Conservation (phyloP, 2,329 filamentous ascomycete species). For the Aspergillus amoenus region DNA sequence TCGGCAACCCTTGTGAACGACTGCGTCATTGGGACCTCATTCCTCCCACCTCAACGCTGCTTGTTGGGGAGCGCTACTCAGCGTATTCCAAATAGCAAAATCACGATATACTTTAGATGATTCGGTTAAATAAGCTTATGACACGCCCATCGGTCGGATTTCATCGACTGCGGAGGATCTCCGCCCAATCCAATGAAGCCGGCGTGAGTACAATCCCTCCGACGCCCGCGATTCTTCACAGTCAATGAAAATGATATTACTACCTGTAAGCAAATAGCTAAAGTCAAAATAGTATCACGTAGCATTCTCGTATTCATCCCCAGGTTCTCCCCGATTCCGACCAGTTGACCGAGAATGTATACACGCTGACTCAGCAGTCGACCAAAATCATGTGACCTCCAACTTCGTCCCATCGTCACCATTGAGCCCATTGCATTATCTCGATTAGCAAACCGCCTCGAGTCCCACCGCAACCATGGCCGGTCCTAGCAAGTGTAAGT, state of each 20-base stretch:
- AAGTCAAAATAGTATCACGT: too few species aligned
- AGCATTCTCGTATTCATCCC: too few species aligned
- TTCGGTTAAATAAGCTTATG: background rate
- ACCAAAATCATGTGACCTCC: slow-evolving; percentile 11
- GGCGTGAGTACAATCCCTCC: background rate
- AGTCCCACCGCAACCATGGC: slow-evolving; percentile 45
- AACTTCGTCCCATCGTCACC: slow-evolving; percentile 15
- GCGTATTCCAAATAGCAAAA: background rate
- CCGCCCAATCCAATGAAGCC: background rate
- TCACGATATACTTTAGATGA: background rate
- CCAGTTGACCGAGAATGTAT: background rate
- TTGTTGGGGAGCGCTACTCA: background rate
- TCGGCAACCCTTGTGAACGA: slow-evolving; percentile 6
- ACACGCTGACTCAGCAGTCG: slow-evolving; percentile 10
- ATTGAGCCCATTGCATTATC: slow-evolving; percentile 7
- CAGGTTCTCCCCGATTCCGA: too few species aligned
- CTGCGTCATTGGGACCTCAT: slow-evolving; percentile 1
- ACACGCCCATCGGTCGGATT: background rate
- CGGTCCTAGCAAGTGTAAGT: slow-evolving; percentile 50
- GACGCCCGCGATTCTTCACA: background rate
- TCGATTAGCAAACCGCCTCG: background rate
- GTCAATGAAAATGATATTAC: too few species aligned
- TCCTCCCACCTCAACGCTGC: background rate
- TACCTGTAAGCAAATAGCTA: too few species aligned
- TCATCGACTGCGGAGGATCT: background rate